phyloP scores from a whole-genome alignment of 805 yeast genomes.

The Nadsonia fulvescens region DNA sequence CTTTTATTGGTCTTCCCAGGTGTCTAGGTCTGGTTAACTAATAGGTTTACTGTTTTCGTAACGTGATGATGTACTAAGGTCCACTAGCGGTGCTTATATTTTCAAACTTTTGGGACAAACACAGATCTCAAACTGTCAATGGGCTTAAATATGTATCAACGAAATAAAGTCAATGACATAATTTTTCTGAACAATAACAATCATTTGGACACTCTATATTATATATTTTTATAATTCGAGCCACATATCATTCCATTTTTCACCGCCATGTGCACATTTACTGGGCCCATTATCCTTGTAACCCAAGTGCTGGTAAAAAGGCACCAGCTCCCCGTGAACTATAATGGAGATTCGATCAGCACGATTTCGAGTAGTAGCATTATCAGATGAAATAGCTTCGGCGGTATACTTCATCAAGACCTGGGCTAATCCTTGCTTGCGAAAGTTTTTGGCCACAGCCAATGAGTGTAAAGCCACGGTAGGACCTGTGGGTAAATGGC shows the following conservation, averaged over 20 bases:
- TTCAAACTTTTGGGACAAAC: too few species aligned
- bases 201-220: too few species aligned
- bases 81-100: too few species aligned
- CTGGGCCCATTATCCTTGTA: slow-evolving; percentile 40
- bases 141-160: too few species aligned
- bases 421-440: slow-evolving; percentile 67
- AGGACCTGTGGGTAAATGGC: slow-evolving; percentile 61
- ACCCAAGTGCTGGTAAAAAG: slow-evolving; percentile 70
- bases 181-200: too few species aligned
- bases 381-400: slow-evolving; percentile 73
- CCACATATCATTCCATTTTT: slow-evolving; percentile 11
- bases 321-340: slow-evolving; percentile 47
- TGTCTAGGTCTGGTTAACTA: too few species aligned
- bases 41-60: too few species aligned
- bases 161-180: too few species aligned
- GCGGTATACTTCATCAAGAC: slow-evolving; percentile 71
- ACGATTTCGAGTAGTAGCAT: slow-evolving; percentile 70
- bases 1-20: too few species aligned
- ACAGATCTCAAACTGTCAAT: too few species aligned
- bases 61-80: too few species aligned
- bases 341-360: slow-evolving; percentile 62
- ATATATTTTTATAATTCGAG: too few species aligned
- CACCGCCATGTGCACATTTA: slow-evolving; percentile 8
- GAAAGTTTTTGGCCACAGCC: slow-evolving; percentile 58
- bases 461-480: slow-evolving; percentile 69